Conservation (phyloP, 805 yeast species). For the Lipomyces starkeyi region DNA sequence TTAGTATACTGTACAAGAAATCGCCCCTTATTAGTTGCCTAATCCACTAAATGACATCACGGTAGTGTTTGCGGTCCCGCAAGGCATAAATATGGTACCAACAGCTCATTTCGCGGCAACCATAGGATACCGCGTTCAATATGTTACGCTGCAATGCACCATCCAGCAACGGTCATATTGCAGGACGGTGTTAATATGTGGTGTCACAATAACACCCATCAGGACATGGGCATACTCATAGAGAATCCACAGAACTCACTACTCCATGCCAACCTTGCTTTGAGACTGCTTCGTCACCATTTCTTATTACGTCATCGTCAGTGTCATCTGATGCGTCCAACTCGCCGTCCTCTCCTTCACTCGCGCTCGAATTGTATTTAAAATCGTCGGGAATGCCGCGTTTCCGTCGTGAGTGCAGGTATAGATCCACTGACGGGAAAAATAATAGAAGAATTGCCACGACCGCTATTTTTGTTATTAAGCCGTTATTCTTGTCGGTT, state of each 20-base stretch:
- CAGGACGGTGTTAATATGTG: too few relatives aligned
- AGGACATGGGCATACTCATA: background rate
- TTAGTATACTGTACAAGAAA: too few relatives aligned
- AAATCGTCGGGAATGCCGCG: slow-evolving; percentile 28
- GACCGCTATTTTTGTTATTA: slow-evolving; percentile 17
- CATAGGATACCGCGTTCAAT: too few relatives aligned
- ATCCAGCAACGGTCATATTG: too few relatives aligned
- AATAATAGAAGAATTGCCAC: slow-evolving; percentile 13
- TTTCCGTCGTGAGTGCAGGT: slow-evolving; percentile 19
- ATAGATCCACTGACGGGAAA: slow-evolving; percentile 28
- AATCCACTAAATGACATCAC: background rate
- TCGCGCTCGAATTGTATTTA: slow-evolving; percentile 20
- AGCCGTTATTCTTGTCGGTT: slow-evolving; percentile 15
- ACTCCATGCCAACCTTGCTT: background rate
- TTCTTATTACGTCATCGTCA: slow-evolving; percentile 2
- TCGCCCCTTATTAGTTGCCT: background rate
- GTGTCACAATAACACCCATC: too few relatives aligned
- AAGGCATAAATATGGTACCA: too few relatives aligned
- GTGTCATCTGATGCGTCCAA: slow-evolving; percentile 6
- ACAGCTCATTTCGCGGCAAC: too few relatives aligned
- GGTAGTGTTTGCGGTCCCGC: too few relatives aligned
- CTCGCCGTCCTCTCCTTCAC: slow-evolving; percentile 13
- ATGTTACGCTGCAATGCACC: too few relatives aligned
- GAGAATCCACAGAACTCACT: background rate
- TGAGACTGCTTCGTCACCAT: background rate